phyloP scores from a whole-genome alignment of 140 eudicot genomes.

The Oenanthe javanica region DNA sequence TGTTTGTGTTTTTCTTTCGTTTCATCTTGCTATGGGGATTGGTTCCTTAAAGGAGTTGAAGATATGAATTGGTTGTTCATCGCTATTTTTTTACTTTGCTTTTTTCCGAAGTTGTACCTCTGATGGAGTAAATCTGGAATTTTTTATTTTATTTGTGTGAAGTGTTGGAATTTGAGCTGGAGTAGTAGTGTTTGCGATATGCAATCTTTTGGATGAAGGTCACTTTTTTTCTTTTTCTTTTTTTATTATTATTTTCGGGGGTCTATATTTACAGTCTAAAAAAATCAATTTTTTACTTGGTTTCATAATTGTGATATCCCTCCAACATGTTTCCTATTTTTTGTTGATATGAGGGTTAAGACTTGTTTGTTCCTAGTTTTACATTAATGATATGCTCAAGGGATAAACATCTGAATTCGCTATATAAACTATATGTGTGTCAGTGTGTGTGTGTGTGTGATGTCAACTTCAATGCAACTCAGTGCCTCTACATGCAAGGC shows the following conservation, averaged over 20 bases:
- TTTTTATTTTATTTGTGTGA: background rate
- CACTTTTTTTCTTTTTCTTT: too few species aligned
- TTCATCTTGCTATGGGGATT: background rate
- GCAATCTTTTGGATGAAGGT: background rate
- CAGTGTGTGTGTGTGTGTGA: background rate
- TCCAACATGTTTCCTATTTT: background rate
- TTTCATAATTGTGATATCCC: background rate
- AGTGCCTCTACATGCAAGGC: background rate
- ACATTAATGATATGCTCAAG: background rate
- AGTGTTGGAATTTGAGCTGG: background rate
- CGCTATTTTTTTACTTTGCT: too few species aligned
- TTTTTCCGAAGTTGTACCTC: too few species aligned
- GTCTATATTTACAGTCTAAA: too few species aligned
- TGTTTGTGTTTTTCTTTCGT: background rate
- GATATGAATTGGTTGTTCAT: background rate
- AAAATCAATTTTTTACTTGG: background rate
- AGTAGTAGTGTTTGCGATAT: background rate
- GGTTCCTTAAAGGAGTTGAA: background rate
- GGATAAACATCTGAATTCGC: background rate
- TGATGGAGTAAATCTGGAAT: too few species aligned
- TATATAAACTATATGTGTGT: background rate
- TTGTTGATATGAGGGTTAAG: background rate
- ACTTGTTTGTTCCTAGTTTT: background rate
- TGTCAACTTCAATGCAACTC: background rate
- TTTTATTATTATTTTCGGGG: too few species aligned